Conservation (phyloP, 768 basidiomycete genomes). For the Leccinum rimulosum region DNA sequence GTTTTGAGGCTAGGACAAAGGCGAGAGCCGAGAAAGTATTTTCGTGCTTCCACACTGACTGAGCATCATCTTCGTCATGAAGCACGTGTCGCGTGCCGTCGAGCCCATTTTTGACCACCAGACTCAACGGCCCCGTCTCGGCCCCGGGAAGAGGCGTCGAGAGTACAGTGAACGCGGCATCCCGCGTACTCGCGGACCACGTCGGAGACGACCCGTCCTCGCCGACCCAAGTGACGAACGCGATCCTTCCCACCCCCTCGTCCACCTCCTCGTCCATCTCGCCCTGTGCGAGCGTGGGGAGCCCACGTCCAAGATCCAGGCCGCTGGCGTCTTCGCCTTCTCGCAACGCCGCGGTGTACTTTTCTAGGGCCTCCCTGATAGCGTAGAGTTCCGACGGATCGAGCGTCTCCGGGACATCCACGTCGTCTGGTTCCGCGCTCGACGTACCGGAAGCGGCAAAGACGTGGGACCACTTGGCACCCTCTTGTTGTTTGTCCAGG, state of each 20-base stretch:
- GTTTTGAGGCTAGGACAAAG: conserved; percentile 92
- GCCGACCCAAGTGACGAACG: conserved; percentile 66
- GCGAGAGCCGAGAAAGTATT: conserved; percentile 88
- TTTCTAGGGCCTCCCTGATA: conserved; percentile 80
- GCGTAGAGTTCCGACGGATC: conserved; percentile 78
- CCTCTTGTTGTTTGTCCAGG: conserved; percentile 82
- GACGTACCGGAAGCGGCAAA: conserved; percentile 55
- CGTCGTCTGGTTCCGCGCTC: conserved; percentile 39
- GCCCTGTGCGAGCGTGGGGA: conserved; percentile 82
- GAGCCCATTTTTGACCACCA: conserved; percentile 69
- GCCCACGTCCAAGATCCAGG: conserved; percentile 59
- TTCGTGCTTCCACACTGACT: conserved; percentile 63
- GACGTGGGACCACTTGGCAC: conserved; percentile 83
- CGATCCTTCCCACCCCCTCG: conserved; percentile 61
- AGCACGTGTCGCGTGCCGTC: conserved; percentile 68
- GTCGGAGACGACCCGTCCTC: conserved; percentile 45
- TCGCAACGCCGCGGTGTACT: conserved; percentile 70
- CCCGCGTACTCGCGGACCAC: conserved; percentile 39
- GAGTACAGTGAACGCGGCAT: conserved; percentile 51
- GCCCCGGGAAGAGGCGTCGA: conserved; percentile 68
- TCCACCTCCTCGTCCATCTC: conserved; percentile 93
- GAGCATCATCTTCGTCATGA: conserved; percentile 15
- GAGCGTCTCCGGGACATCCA: conserved; percentile 84
- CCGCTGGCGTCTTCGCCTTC: conserved; percentile 60
- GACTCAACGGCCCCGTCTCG: conserved; percentile 28